These are phyloP conservation scores for Dryadomyces quercus-mongolicae DNA, from an alignment of 2,329 filamentous ascomycete genomes.

Conservation along the genomic window DNA sequence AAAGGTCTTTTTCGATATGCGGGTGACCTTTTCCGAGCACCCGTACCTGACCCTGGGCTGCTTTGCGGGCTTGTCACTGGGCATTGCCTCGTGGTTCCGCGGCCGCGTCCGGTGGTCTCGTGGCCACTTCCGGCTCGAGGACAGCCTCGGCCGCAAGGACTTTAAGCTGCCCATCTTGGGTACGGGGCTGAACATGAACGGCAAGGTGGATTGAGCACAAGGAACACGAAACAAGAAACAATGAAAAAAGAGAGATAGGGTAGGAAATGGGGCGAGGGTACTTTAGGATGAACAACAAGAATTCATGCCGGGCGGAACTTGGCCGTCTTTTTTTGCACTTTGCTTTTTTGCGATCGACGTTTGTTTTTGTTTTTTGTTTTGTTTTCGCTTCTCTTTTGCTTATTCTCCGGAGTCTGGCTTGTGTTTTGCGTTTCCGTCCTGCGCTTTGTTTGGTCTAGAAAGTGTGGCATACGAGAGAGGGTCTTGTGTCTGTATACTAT, in stretches of 20 bases:
- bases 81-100: slow-evolving; percentile 39
- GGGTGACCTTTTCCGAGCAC: slow-evolving; percentile 45
- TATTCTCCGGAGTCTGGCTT: not conserved
- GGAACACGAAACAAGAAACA: too few relatives aligned
- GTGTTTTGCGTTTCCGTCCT: not conserved
- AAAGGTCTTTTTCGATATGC: slow-evolving; percentile 58
- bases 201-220: slow-evolving; percentile 34
- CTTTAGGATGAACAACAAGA: not conserved
- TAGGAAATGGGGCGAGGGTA: not conserved
- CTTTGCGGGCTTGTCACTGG: slow-evolving; percentile 43
- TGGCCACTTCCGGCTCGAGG: slow-evolving; percentile 51
- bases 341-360: not conserved
- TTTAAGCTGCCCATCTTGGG: slow-evolving; percentile 53
- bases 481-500: not conserved
- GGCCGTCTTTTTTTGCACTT: not conserved
- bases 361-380: not conserved
- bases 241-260: too few relatives aligned
- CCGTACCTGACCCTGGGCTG: slow-evolving; percentile 46
- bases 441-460: not conserved
- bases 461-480: not conserved
- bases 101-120: slow-evolving; percentile 42
- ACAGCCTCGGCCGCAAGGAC: slow-evolving; percentile 34
- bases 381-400: not conserved
- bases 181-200: slow-evolving; percentile 26
- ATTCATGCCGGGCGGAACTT: not conserved